These are phyloP conservation scores for Kernera saxatilis DNA, from an alignment of 345 rosid genomes.

Conservation along the genomic window DNA sequence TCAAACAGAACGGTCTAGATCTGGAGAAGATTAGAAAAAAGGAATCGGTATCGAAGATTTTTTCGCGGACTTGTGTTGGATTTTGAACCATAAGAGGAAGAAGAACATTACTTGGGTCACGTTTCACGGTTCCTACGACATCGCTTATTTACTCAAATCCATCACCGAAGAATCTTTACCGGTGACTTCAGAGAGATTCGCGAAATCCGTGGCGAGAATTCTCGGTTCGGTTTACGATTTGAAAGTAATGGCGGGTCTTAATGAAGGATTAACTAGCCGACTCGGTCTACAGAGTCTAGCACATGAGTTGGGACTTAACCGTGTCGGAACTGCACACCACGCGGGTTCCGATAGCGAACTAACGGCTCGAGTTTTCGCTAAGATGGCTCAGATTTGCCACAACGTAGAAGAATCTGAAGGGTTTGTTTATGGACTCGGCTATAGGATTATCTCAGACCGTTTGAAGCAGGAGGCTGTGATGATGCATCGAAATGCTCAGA, in stretches of 20 bases:
- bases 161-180: background rate
- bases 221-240: conserved; percentile 7
- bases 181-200: background rate
- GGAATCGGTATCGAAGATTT: background rate
- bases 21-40: background rate
- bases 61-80: background rate
- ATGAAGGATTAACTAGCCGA: background rate
- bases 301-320: background rate
- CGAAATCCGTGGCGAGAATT: background rate
- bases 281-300: background rate
- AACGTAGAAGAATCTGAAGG: background rate
- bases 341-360: conserved; percentile 6
- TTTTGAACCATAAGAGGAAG: background rate
- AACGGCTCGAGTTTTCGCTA: background rate
- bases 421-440: background rate
- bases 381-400: background rate
- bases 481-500: background rate
- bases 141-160: background rate
- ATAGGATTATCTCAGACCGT: background rate
- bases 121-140: conserved; percentile 8
- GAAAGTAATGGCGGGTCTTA: background rate
- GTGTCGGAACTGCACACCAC: background rate
- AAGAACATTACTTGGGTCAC: background rate
- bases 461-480: background rate
- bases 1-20: background rate